Percentiles rank a stretch among this genome's conserved stretches.
Conservation (phyloP, 306 rosid genomes). For the Parietaria judaica region DNA sequence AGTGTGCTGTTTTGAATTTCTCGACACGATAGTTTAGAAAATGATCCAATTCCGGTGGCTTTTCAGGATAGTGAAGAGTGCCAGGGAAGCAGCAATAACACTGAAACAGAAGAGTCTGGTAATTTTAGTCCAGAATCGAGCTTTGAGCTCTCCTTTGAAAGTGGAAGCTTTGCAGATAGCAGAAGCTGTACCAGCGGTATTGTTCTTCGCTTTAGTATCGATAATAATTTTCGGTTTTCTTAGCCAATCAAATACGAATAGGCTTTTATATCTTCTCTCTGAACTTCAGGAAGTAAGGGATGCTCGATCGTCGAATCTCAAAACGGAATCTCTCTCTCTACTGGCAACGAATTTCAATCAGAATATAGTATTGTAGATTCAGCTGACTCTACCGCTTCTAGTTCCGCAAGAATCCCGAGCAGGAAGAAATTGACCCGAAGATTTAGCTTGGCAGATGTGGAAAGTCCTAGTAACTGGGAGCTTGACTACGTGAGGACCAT, state of each 20-base stretch:
- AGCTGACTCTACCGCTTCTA: conserved; percentile 34
- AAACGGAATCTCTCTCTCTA: conserved; percentile 27
- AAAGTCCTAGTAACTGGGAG: conserved; percentile 44
- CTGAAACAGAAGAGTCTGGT: conserved; percentile 26
- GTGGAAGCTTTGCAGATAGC: conserved; percentile 41
- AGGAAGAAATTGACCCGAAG: conserved; percentile 21
- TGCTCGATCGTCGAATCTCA: conserved; percentile 41
- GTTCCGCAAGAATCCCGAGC: conserved; percentile 13
- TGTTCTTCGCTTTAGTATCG: conserved; percentile 14
- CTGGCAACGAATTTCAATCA: conserved; percentile 27
- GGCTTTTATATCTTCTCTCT: conserved; percentile 5
- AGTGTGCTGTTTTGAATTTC: neutral
- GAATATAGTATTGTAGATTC: conserved; percentile 23
- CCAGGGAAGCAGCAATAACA: conserved; percentile 36
- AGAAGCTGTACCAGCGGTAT: conserved; percentile 52
- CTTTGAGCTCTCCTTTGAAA: conserved; percentile 28
- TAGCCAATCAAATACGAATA: conserved; percentile 5
- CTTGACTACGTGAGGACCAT: conserved; percentile 51
- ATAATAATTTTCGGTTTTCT: conserved; percentile 8
- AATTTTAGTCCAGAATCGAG: conserved; percentile 18
- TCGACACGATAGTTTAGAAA: conserved; percentile 2
- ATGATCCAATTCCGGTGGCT: conserved; percentile 17
- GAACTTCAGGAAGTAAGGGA: conserved; percentile 45
- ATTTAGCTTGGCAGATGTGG: conserved; percentile 19
- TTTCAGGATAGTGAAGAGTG: conserved; percentile 53